A percentile compares a stretch with the other conserved stretches of the same genome.
Conservation (phyloP, 768 basidiomycete species). For the Rhodosporidiobolus odoratus region DNA sequence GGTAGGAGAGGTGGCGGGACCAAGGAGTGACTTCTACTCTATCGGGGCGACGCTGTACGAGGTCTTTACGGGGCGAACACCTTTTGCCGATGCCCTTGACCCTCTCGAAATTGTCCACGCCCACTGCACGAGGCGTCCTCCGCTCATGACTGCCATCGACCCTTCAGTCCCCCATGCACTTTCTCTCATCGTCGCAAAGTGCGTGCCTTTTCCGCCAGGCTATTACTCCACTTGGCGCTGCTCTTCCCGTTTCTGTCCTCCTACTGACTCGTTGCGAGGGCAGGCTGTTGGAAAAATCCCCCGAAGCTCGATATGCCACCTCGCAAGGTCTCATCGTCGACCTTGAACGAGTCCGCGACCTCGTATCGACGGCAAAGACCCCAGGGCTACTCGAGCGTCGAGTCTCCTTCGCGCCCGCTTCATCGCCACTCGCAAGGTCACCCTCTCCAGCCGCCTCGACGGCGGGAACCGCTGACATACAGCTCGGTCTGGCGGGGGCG, state of each 20-base stretch:
- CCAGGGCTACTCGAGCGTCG: background rate
- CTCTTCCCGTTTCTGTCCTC: background rate
- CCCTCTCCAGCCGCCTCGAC: background rate
- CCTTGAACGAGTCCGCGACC: constrained; percentile 19
- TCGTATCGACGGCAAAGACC: background rate
- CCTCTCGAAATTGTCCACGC: constrained; percentile 34
- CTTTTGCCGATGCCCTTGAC: constrained; percentile 23
- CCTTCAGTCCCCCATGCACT: constrained; percentile 19
- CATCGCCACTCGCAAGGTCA: background rate
- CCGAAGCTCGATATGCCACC: constrained; percentile 32
- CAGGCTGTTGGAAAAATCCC: constrained; percentile 35
- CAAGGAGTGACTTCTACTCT: constrained; percentile 23
- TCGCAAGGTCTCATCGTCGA: constrained; percentile 29
- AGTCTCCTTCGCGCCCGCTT: background rate
- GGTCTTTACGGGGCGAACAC: constrained; percentile 23
- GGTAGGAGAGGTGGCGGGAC: constrained; percentile 15
- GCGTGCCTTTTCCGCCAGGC: too few relatives aligned
- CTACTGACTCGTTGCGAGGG: too few relatives aligned
- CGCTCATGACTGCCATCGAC: constrained; percentile 12
- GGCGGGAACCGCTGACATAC: background rate
- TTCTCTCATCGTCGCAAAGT: constrained; percentile 28
- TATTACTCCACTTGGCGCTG: background rate
- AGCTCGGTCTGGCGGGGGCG: background rate
- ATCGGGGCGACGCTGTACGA: constrained; percentile 31
- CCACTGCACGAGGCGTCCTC: constrained; percentile 24